Percentiles rank a stretch among this genome's conserved stretches.
Evolutionary conservation across 2,329 filamentous ascomycete genomes (phyloP).

Genomic region (Aspergillus sp.): DNA sequence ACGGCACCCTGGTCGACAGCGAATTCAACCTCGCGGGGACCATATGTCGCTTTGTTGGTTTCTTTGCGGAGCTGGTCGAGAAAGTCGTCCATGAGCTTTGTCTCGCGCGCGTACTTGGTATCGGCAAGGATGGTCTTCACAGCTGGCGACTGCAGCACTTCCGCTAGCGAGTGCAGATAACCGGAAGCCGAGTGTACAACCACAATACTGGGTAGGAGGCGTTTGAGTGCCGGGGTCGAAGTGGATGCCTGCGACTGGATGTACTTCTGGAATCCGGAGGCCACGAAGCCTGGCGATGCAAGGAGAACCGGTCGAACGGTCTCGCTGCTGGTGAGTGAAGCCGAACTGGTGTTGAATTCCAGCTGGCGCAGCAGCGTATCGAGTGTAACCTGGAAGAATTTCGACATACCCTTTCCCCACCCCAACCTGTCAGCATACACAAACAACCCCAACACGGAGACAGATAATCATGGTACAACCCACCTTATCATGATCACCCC

Average conservation of each 20-base stretch:
- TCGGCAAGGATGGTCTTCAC: slow-evolving; percentile 77
- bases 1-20: slow-evolving; percentile 88
- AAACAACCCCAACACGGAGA: not conserved
- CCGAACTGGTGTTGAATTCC: slow-evolving; percentile 61
- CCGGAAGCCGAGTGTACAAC: slow-evolving; percentile 84
- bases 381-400: slow-evolving; percentile 77
- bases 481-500: slow-evolving; percentile 52
- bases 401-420: slow-evolving; percentile 61
- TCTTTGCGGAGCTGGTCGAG: slow-evolving; percentile 76
- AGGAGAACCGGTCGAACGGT: slow-evolving; percentile 67
- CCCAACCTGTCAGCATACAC: not conserved
- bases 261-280: slow-evolving; percentile 75
- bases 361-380: slow-evolving; percentile 75
- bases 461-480: not conserved
- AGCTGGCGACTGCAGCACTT: slow-evolving; percentile 79
- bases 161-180: slow-evolving; percentile 82
- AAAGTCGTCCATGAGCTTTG: slow-evolving; percentile 81
- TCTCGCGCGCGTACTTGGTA: slow-evolving; percentile 85
- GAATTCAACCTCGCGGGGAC: slow-evolving; percentile 74
- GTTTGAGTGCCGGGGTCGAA: slow-evolving; percentile 64
- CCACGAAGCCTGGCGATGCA: slow-evolving; percentile 86
- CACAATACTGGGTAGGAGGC: slow-evolving; percentile 61
- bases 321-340: slow-evolving; percentile 39
- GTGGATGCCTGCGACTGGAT: slow-evolving; percentile 63
- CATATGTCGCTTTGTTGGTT: slow-evolving; percentile 89